A percentile compares a stretch with the other conserved stretches of the same genome.
Conservation (phyloP, 805 yeast species). For the Danielozyma ontarioensis region DNA sequence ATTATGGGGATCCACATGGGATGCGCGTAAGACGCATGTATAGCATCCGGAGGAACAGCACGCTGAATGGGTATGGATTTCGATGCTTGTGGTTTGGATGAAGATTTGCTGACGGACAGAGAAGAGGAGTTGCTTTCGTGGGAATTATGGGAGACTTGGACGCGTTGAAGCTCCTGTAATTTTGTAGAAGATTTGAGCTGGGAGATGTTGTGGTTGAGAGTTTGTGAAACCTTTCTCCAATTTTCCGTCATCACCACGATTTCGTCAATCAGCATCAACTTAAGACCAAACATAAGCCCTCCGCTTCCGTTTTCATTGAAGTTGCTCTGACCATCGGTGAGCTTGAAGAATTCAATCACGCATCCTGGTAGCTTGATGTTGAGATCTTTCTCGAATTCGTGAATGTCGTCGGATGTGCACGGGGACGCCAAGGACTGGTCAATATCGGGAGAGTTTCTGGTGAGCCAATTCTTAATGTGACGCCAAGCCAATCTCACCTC, state of each 20-base stretch:
- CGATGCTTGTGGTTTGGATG: neutral
- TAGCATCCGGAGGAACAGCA: conserved; percentile 71
- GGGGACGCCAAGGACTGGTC: conserved; percentile 71
- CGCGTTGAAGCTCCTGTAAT: conserved; percentile 15
- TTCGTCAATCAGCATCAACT: conserved; percentile 75
- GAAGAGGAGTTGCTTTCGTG: neutral
- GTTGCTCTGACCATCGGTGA: conserved; percentile 81
- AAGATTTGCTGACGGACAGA: neutral
- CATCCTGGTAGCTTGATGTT: conserved; percentile 71
- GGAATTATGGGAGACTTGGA: conserved; percentile 13
- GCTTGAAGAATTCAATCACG: conserved; percentile 69
- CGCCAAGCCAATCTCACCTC: conserved; percentile 81
- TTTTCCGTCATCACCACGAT: conserved; percentile 73
- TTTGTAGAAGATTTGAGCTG: conserved; percentile 14
- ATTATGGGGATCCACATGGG: conserved; percentile 88
- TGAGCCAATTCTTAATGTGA: conserved; percentile 81
- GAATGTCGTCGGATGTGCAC: conserved; percentile 74
- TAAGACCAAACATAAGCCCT: conserved; percentile 77
- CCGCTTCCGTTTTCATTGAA: conserved; percentile 63
- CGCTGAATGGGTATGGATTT: conserved; percentile 41
- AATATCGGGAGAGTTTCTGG: conserved; percentile 73
- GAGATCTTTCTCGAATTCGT: conserved; percentile 79
- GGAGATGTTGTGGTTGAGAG: conserved; percentile 20
- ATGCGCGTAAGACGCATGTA: conserved; percentile 79
- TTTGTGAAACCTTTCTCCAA: conserved; percentile 74